Conservation (phyloP, 148 eudicot species). For the Selenicereus undatus region DNA sequence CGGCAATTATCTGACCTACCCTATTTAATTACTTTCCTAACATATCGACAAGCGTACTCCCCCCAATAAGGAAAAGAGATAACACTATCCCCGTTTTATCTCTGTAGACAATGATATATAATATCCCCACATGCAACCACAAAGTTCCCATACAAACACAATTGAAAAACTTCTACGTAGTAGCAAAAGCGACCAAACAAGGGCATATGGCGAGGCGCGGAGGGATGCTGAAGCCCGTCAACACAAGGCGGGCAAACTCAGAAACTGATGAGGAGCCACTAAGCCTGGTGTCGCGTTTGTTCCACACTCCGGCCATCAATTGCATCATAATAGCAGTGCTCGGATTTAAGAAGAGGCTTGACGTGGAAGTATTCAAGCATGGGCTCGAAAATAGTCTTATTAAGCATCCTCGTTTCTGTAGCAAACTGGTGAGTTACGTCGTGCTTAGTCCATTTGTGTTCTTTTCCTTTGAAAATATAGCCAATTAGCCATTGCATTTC, state of each 20-base stretch:
- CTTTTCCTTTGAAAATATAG: too few relatives aligned
- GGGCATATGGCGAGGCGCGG: background rate
- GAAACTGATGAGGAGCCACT: slow-evolving; percentile 21
- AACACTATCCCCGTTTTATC: too few relatives aligned
- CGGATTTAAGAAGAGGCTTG: slow-evolving; percentile 32
- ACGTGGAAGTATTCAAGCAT: slow-evolving; percentile 24
- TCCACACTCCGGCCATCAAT: slow-evolving; percentile 36
- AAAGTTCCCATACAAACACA: too few relatives aligned
- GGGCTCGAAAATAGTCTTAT: slow-evolving; percentile 23
- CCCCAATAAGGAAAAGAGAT: too few relatives aligned
- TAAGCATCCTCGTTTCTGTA: slow-evolving; percentile 65
- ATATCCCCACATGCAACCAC: too few relatives aligned
- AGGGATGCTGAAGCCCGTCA: slow-evolving; percentile 20
- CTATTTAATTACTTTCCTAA: too few relatives aligned
- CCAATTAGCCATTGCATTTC: too few relatives aligned
- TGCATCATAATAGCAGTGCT: slow-evolving; percentile 32
- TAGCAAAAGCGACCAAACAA: too few relatives aligned
- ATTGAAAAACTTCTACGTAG: too few relatives aligned
- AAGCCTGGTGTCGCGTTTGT: slow-evolving; percentile 42
- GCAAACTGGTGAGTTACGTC: slow-evolving; percentile 31
- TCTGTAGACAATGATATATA: too few relatives aligned
- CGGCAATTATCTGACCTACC: too few relatives aligned
- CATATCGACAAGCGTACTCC: too few relatives aligned
- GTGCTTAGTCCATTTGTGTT: background rate
- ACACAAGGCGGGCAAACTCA: background rate